Evolutionary conservation across 2,329 filamentous ascomycete genomes (phyloP), one percentile per base, ranked within the genome.

Genomic region (Fusarium dimerum): DNA sequence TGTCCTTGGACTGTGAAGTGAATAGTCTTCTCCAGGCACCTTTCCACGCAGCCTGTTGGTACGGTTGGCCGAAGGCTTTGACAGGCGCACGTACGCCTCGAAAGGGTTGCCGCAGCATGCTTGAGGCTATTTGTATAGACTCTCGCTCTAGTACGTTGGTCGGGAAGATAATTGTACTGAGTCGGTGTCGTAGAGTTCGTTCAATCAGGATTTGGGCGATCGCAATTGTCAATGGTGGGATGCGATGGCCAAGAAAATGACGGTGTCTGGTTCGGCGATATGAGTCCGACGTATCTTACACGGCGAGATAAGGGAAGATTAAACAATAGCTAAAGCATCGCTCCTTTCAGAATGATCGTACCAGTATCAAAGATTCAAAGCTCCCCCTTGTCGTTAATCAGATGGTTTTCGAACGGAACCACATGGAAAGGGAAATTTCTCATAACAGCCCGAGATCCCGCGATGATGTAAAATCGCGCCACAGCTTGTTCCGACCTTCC

Each of bases 81-180:
- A 60, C 46, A 15, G 62, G 62, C 40, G 57, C 55, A 29, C 55
- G 55, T 20, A 61, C 53, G 18, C 63, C 56, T 40, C 63, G 61
- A 38, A 67, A 43, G 44, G 63, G 50, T 45, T 65, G 59, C 55
- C 63, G 62, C 40, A 69, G 56, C 67, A 70, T 70, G 47, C 5
- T 48, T 50, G 11, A 15, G 11, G 32, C 13, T 26, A 17, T 17
- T 18, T 17, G 17, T 34, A 47, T 11, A 8, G 18, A 4, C 11
- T 38, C 8, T 29, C n/a, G 32, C 29, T 39, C 32, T 20, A 40
- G 13, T 40, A 10, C 17, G 6, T 32, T 15, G 30, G 30, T 7
- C 13, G 29, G 38, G 38, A 40, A 8, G 16, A 32, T 48, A 38
- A 15, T 40, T 46, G 15, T 15, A 15, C 11, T 36, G 9, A 36